Conservation (phyloP, 352 stramenopile genomes). For the Globisporangium uncinulatum region DNA sequence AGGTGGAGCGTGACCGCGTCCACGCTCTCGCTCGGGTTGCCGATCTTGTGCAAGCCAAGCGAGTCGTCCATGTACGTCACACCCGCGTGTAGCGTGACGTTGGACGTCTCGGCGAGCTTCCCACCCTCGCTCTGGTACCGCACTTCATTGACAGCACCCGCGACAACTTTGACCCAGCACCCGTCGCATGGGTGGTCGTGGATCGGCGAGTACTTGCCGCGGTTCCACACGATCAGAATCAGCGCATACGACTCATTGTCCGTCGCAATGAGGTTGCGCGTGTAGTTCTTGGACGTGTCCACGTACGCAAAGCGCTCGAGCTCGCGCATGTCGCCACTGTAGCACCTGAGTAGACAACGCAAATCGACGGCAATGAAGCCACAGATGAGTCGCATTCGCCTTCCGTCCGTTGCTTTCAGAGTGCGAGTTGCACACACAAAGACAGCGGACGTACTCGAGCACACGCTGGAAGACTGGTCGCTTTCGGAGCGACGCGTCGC, state of each 20-base stretch:
- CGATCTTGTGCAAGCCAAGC: constrained; percentile 83
- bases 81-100: constrained; percentile 21
- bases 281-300: constrained; percentile 82
- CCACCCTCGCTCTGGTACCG: constrained; percentile 39
- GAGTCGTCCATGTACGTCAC: constrained; percentile 67
- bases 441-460: constrained; percentile 25
- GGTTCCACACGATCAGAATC: constrained; percentile 92
- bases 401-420: too few relatives aligned
- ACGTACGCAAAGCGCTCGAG: constrained; percentile 62
- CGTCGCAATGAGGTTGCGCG: constrained; percentile 86
- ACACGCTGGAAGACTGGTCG: constrained; percentile 24
- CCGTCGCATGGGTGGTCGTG: constrained; percentile 87
- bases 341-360: constrained; percentile 15
- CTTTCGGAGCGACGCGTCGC: constrained; percentile 32
- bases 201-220: constrained; percentile 67
- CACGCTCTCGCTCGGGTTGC: constrained; percentile 31
- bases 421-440: neutral
- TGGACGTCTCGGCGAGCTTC: constrained; percentile 22
- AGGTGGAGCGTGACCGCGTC: constrained; percentile 76
- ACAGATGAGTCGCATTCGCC: constrained; percentile 1
- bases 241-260: constrained; percentile 89
- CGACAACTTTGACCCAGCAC: constrained; percentile 74
- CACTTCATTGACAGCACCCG: constrained; percentile 65
- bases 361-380: neutral
- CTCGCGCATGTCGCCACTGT: constrained; percentile 38